These are phyloP conservation scores for Trichoderma gracile DNA, from an alignment of 2,329 filamentous ascomycete species.

Conservation along the genomic window DNA sequence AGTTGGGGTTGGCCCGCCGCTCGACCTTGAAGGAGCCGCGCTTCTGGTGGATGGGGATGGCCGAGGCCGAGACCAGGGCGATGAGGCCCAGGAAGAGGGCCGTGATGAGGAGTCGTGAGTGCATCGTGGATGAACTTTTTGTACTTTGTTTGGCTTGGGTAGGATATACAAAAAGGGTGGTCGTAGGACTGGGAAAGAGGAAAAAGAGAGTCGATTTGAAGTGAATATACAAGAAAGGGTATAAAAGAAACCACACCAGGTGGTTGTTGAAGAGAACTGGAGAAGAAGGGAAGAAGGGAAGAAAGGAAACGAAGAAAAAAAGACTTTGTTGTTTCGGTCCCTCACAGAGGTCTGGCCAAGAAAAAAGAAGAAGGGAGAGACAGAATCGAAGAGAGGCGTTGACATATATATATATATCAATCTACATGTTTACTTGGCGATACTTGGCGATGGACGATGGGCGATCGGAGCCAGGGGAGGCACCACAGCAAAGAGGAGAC, in stretches of 20 bases:
- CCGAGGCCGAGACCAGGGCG: constrained; percentile 49
- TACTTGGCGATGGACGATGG: constrained; percentile 12
- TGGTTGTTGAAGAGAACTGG: constrained; percentile 21
- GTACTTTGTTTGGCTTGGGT: not conserved
- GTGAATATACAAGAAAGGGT: constrained; percentile 4
- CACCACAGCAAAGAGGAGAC: constrained; percentile 3
- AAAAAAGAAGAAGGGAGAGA: constrained; percentile 16
- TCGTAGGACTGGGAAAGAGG: not conserved
- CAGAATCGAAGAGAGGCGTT: constrained; percentile 12
- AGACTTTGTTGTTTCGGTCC: constrained; percentile 15
- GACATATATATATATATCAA: constrained; percentile 7
- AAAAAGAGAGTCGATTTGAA: not conserved
- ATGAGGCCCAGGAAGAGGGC: constrained; percentile 50
- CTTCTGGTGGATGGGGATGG: constrained; percentile 45
- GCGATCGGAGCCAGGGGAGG: constrained; percentile 10
- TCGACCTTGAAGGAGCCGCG: constrained; percentile 61
- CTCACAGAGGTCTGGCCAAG: constrained; percentile 21
- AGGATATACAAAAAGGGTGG: not conserved
- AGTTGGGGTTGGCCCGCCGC: constrained; percentile 56
- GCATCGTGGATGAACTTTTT: constrained; percentile 25
- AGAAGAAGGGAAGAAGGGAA: not conserved
- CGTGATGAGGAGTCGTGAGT: constrained; percentile 24
- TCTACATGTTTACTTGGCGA: not conserved
- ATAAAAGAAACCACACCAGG: constrained; percentile 24
- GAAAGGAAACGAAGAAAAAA: constrained; percentile 11